Percentiles rank a stretch among this genome's conserved stretches.
phyloP scores from a whole-genome alignment of 73 alveolate species.

The Symbiodinium natans region DNA sequence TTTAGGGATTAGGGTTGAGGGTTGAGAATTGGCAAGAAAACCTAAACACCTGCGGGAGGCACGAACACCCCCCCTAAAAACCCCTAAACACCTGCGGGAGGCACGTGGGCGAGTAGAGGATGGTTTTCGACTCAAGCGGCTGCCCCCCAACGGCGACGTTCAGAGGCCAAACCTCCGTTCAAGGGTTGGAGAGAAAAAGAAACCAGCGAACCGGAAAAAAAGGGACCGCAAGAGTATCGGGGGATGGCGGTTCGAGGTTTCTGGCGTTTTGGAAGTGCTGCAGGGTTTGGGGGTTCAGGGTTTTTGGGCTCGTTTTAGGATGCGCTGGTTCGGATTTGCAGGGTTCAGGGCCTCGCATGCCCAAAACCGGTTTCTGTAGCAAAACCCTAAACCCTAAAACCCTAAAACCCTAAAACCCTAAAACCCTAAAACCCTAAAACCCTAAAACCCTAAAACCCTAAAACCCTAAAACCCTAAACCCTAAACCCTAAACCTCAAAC shows the following conservation, averaged over 20 bases:
- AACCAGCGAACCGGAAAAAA: too few relatives aligned
- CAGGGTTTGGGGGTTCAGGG: not conserved
- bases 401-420: too few relatives aligned
- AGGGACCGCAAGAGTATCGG: not conserved
- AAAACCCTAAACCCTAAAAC: too few relatives aligned
- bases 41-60: too few relatives aligned
- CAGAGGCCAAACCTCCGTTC: slow-evolving; percentile 60
- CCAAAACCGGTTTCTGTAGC: too few relatives aligned
- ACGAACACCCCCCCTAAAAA: too few relatives aligned
- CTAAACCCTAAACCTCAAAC: too few relatives aligned
- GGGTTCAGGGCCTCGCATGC: too few relatives aligned
- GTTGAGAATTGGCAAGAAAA: not conserved
- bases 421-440: too few relatives aligned
- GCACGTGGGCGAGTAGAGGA: slow-evolving; percentile 92
- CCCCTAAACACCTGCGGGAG: not conserved
- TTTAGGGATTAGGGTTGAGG: not conserved
- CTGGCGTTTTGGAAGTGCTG: not conserved
- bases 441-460: too few relatives aligned
- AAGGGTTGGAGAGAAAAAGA: not conserved
- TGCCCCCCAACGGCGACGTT: slow-evolving; percentile 64
- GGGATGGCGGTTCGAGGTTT: not conserved
- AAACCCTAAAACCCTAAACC: too few relatives aligned
- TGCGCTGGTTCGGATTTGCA: not conserved
- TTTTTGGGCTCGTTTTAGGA: not conserved
- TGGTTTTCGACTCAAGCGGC: not conserved